Evolutionary conservation across 2,329 filamentous ascomycete genomes (phyloP), one percentile per base, ranked within the genome.

Genomic region (Cyphellophora attinorum): DNA sequence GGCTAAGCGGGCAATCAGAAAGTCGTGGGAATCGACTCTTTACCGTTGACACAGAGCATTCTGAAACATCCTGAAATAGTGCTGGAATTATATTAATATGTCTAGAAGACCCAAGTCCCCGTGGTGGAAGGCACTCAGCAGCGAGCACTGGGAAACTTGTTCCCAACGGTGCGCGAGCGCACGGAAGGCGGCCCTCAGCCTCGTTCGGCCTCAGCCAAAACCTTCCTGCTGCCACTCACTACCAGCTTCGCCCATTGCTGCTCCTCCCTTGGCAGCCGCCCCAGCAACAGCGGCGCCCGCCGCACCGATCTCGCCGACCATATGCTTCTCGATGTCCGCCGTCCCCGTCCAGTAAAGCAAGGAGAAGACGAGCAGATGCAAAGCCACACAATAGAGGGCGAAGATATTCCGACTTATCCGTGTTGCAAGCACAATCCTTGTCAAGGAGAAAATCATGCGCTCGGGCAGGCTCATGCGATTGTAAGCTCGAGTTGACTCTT

Each of bases 381-480:
- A 68, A 19, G 79, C 85, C 21, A 95, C 65, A 57, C 89, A 93
- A 59, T 98, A 98, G 8, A 75, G 78, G 1, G 88, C 91, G 60
- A 98, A 98, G 39, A 98, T 58, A 57, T 96, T 98, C 44, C 93
- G 74, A 62, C 86, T 95, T 17, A 81, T 84, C 42, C 91, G 70
- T 30, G 86, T 94, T 33, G 88, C 85, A 43, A 98, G 68, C 30
- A 98, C 85, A 64, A 94, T 84, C 37, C 86, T 74, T 30, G 89
- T 94, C 34, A 95, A 72, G 19, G 86, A 88, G 60, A 93, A 93
- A 3, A 98, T 81, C 31, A 85, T 75, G 25, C 91, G 72, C 59
- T 98, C 91, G 0, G 88, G 86, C 6, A 95, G 64, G 51, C 80
- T 89, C 86, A 98, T 93, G 27, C 88, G 77, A 52, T 86, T 85